phyloP scores from a whole-genome alignment of 345 rosid genomes.

The Populus simonii region DNA sequence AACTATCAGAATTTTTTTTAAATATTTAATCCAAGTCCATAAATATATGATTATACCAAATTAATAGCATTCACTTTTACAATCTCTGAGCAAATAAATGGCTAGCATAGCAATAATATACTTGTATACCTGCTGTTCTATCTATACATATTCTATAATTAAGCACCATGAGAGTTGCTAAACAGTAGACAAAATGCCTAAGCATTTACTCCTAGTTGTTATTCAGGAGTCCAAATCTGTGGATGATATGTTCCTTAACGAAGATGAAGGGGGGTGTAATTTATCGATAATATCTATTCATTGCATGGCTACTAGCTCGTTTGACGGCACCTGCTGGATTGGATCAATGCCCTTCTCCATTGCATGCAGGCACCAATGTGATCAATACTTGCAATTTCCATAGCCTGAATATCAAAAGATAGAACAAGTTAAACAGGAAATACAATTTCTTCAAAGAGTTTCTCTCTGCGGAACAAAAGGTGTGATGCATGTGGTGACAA shows the following conservation, averaged over 20 bases:
- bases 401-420: constrained; percentile 34
- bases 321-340: no score
- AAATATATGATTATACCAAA: no score
- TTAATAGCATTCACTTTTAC: background rate
- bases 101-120: background rate
- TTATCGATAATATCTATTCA: no score
- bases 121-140: background rate
- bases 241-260: no score
- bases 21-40: no score
- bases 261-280: no score
- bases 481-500: no score
- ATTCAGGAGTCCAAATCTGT: no score
- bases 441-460: background rate
- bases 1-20: no score
- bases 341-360: background rate
- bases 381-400: constrained; percentile 52
- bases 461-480: background rate
- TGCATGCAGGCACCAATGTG: background rate
- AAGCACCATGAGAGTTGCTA: background rate
- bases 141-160: background rate
- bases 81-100: background rate
- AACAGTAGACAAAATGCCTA: background rate
- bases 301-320: no score
- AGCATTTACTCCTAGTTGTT: background rate
- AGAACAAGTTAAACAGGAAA: background rate